Base-by-base conservation (phyloP, 176 grass and related monocot species). In the Secale cereale region DNA sequence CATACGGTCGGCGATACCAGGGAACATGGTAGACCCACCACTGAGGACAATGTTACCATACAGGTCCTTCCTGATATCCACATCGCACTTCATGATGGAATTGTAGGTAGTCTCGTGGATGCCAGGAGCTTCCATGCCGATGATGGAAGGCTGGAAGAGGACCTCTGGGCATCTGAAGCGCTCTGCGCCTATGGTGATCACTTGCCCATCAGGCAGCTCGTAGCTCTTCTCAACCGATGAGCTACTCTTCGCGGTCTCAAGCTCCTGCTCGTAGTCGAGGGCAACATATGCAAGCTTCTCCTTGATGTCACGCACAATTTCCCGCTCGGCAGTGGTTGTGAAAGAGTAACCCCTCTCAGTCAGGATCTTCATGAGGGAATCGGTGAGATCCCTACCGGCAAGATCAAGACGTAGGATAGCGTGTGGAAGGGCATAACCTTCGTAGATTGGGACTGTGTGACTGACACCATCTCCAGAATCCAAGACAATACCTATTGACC, bases 221-320 rank as follows among this genome's bases (percentile, higher is more conserved):
- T 97, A 97, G 79, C 66, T 97, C 83, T 97, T 91, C 88, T 97
- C 91, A 8, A 97, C 48, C 1, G 86, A 89, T 17, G 94, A 94
- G 56, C 94, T 97, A 13, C 81, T 90, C 85, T 97, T 97, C 0
- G 91, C 86, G 25, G 87, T 89, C 79, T 97, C 94, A 3, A 97
- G 91, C 81, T 94, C 94, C 70, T 97, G 91, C 77, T 97, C 94
- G 7, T 94, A 97, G 85, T 94, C 89, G 0, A 97, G 91, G 0
- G 94, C 89, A 2, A 97, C 75, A 13, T 94, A 97, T 8, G 89
- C 94, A 68, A 97, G 91, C 85, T 97, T 97, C 80, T 97, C 94
- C 83, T 97, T 97, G 75, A 97, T 97, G 87, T 97, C 91, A 86
- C 94, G 91, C 31, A 97, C 94, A 64, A 97, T 97, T 97, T 97